A percentile compares a stretch with the other conserved stretches of the same genome.
phyloP scores from a whole-genome alignment of 2,329 filamentous ascomycete genomes.

The Trichoderma asperellum region DNA sequence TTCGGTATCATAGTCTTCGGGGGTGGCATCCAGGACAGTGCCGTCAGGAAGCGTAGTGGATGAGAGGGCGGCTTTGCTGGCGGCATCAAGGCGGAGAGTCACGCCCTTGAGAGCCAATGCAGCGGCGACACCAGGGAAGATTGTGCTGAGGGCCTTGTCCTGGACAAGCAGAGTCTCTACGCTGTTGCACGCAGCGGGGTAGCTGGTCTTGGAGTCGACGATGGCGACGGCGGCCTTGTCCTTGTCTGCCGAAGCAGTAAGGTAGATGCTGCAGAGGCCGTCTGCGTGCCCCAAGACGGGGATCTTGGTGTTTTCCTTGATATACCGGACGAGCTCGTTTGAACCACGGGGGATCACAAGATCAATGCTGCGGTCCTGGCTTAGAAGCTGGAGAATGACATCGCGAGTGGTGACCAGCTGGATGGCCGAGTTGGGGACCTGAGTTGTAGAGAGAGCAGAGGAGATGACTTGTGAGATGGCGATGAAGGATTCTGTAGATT shows the following conservation, averaged over 20 bases:
- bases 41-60: constrained; percentile 49
- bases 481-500: constrained; percentile 92
- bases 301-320: constrained; percentile 90
- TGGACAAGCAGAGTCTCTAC: constrained; percentile 91
- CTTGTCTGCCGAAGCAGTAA: constrained; percentile 76
- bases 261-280: constrained; percentile 84
- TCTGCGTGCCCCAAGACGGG: constrained; percentile 96
- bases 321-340: constrained; percentile 86
- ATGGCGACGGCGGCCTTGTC: constrained; percentile 75
- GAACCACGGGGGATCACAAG: constrained; percentile 91
- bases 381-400: constrained; percentile 84
- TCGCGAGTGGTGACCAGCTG: constrained; percentile 95
- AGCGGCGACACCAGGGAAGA: constrained; percentile 73
- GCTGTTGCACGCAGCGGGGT: constrained; percentile 93
- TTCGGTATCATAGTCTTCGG: constrained; percentile 82
- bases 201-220: constrained; percentile 90
- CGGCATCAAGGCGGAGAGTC: constrained; percentile 75
- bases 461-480: constrained; percentile 88
- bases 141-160: constrained; percentile 65
- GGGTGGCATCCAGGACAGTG: constrained; percentile 66
- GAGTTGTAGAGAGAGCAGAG: constrained; percentile 69
- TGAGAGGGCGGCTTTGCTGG: constrained; percentile 67
- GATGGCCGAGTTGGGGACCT: constrained; percentile 82
- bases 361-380: constrained; percentile 85
- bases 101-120: constrained; percentile 79